phyloP scores from a whole-genome alignment of 179 eudicot genomes.

The Pouteria campechiana region DNA sequence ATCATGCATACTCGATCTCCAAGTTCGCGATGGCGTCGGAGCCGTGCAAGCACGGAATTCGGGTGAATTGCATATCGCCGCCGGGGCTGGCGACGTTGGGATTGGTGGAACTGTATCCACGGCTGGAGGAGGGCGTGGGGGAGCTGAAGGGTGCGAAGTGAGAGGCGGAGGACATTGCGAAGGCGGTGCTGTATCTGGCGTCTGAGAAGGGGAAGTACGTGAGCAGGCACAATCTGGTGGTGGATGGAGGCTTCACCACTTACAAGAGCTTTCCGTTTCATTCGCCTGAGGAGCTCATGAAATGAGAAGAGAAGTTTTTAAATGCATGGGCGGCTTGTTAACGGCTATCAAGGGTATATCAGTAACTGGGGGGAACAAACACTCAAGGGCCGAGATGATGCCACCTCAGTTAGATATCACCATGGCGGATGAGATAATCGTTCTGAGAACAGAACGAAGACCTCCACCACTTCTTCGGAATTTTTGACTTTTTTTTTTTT shows the following conservation, averaged over 20 bases:
- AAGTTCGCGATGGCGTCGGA: constrained; percentile 51
- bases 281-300: too few species aligned
- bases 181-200: constrained; percentile 71
- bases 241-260: constrained; percentile 81
- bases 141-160: constrained; percentile 45
- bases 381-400: too few species aligned
- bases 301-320: too few species aligned
- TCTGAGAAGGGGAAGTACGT: constrained; percentile 83
- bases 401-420: too few species aligned
- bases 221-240: constrained; percentile 77
- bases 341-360: too few species aligned
- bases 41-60: constrained; percentile 54
- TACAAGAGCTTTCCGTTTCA: constrained; percentile 39
- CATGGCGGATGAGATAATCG: too few species aligned
- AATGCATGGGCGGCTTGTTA: too few species aligned
- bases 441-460: too few species aligned
- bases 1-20: constrained; percentile 60
- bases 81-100: constrained; percentile 56
- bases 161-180: constrained; percentile 62
- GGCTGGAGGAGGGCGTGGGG: constrained; percentile 25
- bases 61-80: constrained; percentile 79
- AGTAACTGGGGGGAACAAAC: too few species aligned
- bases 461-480: too few species aligned
- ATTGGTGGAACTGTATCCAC: constrained; percentile 30
- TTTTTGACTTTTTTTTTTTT: too few species aligned